Evolutionary conservation across 176 grass and related monocot species (phyloP), one percentile per base, ranked within the genome.

Genomic region (Typha latifolia): DNA sequence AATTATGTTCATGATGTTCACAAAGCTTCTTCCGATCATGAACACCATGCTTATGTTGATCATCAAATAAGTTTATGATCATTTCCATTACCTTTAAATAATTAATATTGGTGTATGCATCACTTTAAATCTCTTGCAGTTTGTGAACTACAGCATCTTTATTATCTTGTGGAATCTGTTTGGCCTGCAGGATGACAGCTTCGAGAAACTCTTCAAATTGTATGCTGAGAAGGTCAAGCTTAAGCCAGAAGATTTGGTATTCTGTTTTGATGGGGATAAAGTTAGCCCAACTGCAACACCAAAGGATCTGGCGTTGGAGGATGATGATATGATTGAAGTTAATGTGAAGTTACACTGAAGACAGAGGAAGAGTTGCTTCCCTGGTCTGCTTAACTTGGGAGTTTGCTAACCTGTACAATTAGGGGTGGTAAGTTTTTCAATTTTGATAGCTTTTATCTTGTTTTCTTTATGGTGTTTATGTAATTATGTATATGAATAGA

Each of bases 241-340:
- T 18, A 83, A 78, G 27, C 70, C 73, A 4, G 80, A 81, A 0
- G 77, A 81, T 37, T 51, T 93, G 18, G 70, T 56, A 7, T 97
- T 97, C 14, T 62, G 67, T 78, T 97, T 97, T 49, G 94, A 97
- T 53, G 94, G 94, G 14, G 89, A 84, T 13, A 90, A 85, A 78
- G 67, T 93, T 66, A 24, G 63, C 32, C 62, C 79, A 10, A 31
- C 66, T 59, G 62, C 69, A 23, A 97, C 85, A 78, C 89, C 85
- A 12, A 47, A 73, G 50, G 84, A 78, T 47, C 94, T 97, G 75
- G 89, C 64, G 31, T 61, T 93, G 48, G 94, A 97, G 77, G 74
- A 97, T 12, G 79, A 81, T 37, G 94, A 92, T 49, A 87, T 97
- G 72, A 79, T 97, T 50, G 89, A 97, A 79, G 89, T 90, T 66